Evolutionary conservation across 306 rosid genomes (phyloP), one percentile per base, ranked within the genome.

Genomic region (Hippophae rhamnoides): DNA sequence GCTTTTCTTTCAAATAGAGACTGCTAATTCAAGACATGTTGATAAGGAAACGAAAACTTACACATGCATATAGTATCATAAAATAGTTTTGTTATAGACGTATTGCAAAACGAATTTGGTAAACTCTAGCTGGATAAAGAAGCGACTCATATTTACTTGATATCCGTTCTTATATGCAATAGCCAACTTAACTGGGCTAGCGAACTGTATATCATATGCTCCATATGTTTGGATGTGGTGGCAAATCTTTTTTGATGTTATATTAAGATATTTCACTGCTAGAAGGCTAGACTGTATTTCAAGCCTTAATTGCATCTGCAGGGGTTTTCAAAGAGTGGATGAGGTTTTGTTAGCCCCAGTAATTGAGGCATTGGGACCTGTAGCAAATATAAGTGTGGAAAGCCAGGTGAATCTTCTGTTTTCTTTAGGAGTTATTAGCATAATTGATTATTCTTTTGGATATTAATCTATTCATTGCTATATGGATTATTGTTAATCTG

Each of bases 361-460:
- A 50, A 77, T 85, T 40, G 76, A 88, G 72, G 97, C 87, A 53
- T 71, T 86, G 72, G 79, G 71, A 52, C 94, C 95, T 10, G 64
- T 92, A 46, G 89, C 97, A 8, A 74, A 84, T 77, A 69, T 92
- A 61, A 83, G 77, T 3, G 97, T 86, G 49, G 99, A 92, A 79
- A 92, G 97, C 76, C 99, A 92, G 86, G 99, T 81, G 47, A 55
- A 18, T 13, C 6, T 26, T 11, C n/a, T 51, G 5, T 48, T 44
- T 13, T 78, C 5, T 46, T 12, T 50, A 8, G 25, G 40, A 58
- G 43, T 62, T 45, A 50, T 41, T 76, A 42, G 6, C 58, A 46
- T 7, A 13, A n/a, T 6, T 54, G 7, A 56, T 55, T 2, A 7
- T 60, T 52, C 48, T 54, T 51, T 40, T 44, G 8, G 49, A 61